These are phyloP conservation scores for Aechmea fasciata DNA, from an alignment of 176 grass and related monocot species.

Conservation along the genomic window DNA sequence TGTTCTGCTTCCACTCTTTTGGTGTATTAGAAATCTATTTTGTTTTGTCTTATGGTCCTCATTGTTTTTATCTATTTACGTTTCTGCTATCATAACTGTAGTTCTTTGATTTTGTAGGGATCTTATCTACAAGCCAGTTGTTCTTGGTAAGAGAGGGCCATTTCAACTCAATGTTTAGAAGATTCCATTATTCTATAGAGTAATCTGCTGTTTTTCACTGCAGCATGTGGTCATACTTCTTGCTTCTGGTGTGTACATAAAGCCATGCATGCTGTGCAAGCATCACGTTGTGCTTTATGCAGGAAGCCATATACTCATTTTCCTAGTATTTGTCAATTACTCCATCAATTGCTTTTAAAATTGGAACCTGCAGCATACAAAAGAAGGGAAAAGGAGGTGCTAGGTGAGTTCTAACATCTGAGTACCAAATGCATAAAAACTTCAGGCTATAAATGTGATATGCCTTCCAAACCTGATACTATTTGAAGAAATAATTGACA, in stretches of 20 bases:
- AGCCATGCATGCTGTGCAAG: conserved; percentile 36
- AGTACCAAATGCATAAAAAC: background rate
- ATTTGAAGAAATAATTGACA: no score
- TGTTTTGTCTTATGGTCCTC: background rate
- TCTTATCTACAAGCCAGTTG: conserved; percentile 83
- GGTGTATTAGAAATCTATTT: background rate
- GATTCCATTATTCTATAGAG: conserved; percentile 2
- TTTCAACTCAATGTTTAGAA: conserved; percentile 5
- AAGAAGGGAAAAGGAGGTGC: conserved; percentile 63
- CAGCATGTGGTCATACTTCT: conserved; percentile 90
- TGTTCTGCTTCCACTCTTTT: background rate
- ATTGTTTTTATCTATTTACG: conserved; percentile 3
- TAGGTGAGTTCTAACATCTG: conserved; percentile 39
- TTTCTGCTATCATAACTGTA: background rate
- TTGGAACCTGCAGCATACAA: conserved; percentile 69
- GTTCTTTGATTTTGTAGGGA: conserved; percentile 48
- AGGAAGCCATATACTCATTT: conserved; percentile 75
- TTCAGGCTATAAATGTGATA: no score
- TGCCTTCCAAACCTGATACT: no score
- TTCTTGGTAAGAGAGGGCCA: conserved; percentile 53
- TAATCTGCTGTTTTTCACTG: conserved; percentile 22
- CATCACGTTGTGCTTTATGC: conserved; percentile 65
- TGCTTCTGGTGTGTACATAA: conserved; percentile 82
- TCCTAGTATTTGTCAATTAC: conserved; percentile 66
- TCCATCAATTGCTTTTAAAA: conserved; percentile 76